Evolutionary conservation across 2,329 filamentous ascomycete genomes (phyloP), one percentile per base, ranked within the genome.

Genomic region (Cadophora sp.): DNA sequence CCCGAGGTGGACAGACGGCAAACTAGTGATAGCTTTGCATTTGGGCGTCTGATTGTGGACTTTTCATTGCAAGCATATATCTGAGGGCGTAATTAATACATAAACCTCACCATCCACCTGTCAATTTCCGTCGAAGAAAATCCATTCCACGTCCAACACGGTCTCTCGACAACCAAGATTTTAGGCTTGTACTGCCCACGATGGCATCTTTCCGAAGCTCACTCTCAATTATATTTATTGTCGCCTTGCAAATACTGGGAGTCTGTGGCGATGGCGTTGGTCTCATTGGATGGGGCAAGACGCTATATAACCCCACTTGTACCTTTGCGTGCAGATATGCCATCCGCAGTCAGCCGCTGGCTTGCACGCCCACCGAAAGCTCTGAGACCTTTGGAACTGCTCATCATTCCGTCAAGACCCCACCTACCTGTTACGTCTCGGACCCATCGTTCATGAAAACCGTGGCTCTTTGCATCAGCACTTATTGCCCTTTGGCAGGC

Each of bases 401-500:
- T 16, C 33, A 59, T 45, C 33, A 24, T 43, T 45, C 55, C 4
- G 36, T 59, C n/a, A 43, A 41, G 24, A 45, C 55, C 11, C 36
- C 55, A 16, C 55, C 36, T 7, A 59, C 36, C 55, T 59, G 55
- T n/a, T 59, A 24, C n/a, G 36, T 45, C n/a, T 24, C 2, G 4
- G 55, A 59, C 41, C 33, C n/a, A 27, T 36, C 27, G 3, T 43
- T 45, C 36, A 14, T 59, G 55, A 59, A 59, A 20, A 59, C 55
- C 3, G 9, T 59, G 5, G 55, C 55, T 14, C 55, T 59, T 14
- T 43, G 55, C 41, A 59, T 59, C 13, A 36, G 24, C 11, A 59
- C 36, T 16, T 59, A 41, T 59, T 59, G 36, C n/a, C 55, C n/a
- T 16, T 41, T 41, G n/a, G 41, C 33, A 33, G 36, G 55, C 8